Base-by-base conservation (phyloP, 2,329 filamentous ascomycete species). In the Fusarium sp. region DNA sequence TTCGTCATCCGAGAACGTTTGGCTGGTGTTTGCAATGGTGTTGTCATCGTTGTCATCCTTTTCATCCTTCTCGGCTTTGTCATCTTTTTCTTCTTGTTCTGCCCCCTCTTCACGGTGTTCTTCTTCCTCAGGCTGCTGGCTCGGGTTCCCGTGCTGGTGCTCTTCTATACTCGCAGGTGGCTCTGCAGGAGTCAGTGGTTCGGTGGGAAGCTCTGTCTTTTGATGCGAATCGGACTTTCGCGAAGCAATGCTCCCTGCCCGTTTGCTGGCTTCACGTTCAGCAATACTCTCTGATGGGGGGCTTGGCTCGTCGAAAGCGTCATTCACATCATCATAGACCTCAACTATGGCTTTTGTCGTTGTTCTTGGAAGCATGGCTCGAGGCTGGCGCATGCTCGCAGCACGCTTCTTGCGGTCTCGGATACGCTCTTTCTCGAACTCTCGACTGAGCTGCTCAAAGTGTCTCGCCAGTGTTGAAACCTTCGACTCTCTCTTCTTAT, bases 291-390 rank as follows among this genome's bases (percentile, higher is more conserved):
- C 91, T 42, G 43, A 26, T n/a, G 66, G 61, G 1, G 69, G 72
- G 21, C 89, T 89, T 49, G 88, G 88, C 76, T 97, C 94, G 71
- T 94, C 92, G 13, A 98, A 94, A 21, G 97, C 96, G 78, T 98
- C 94, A 59, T 94, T 91, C 7, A 97, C 93, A 78, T 97, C 93
- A 71, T 93, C 92, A 77, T 98, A 99, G 11, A 99, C 94, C 78
- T 98, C 93, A 18, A 99, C 94, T 63, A 97, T 95, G 9, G 96
- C 94, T 74, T 94, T 96, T n/a, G 95, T 97, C 20, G 93, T 94
- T 39, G 94, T 93, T 69, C 96, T 89, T 21, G 96, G 95, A 23
- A 89, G 80, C 77, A 95, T 95, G 2, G 93, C 93, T 66, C 94
- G 88, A 16, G 93, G 93, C 77, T 88, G 85, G 42, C 86, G 84